These are phyloP conservation scores for Agarophyton chilense DNA, from an alignment of 23 red algal species.

Conservation along the genomic window DNA sequence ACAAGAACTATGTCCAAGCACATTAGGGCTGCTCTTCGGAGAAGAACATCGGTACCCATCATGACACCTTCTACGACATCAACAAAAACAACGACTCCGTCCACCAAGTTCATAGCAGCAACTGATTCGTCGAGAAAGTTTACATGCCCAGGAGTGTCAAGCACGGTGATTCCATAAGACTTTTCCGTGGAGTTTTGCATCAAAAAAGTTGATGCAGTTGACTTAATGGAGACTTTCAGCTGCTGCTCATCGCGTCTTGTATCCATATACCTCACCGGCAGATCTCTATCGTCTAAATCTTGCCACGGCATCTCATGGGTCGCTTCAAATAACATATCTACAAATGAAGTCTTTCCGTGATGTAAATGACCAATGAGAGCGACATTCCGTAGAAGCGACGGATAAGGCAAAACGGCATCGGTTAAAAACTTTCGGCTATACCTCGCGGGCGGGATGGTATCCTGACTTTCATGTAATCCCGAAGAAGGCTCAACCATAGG, in stretches of 20 bases:
- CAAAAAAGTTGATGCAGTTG: constrained; percentile 63
- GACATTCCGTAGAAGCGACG: constrained; percentile 75
- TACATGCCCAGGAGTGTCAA: constrained; percentile 93
- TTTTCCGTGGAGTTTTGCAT: constrained; percentile 63
- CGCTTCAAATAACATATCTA: constrained; percentile 82
- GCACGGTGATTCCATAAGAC: constrained; percentile 65
- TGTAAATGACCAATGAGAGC: constrained; percentile 91
- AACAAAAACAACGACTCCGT: constrained; percentile 88
- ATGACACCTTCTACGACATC: constrained; percentile 93
- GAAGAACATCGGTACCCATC: constrained; percentile 80
- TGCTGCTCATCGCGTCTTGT: constrained; percentile 90
- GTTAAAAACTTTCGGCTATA: constrained; percentile 51
- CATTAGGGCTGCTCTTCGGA: constrained; percentile 52
- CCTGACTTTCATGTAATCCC: constrained; percentile 62
- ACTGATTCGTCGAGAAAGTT: constrained; percentile 93
- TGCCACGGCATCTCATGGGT: constrained; percentile 62
- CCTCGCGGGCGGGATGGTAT: constrained; percentile 32
- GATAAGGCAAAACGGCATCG: constrained; percentile 40
- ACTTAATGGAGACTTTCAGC: constrained; percentile 76
- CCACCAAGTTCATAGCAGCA: constrained; percentile 70
- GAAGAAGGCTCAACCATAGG: constrained; percentile 59
- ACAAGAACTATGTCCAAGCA: constrained; percentile 84
- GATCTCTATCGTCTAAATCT: constrained; percentile 54
- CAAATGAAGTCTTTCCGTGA: constrained; percentile 92
- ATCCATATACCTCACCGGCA: constrained; percentile 78